These are phyloP conservation scores for Handroanthus guayacan DNA, from an alignment of 257 asterid genomes.

Conservation along the genomic window DNA sequence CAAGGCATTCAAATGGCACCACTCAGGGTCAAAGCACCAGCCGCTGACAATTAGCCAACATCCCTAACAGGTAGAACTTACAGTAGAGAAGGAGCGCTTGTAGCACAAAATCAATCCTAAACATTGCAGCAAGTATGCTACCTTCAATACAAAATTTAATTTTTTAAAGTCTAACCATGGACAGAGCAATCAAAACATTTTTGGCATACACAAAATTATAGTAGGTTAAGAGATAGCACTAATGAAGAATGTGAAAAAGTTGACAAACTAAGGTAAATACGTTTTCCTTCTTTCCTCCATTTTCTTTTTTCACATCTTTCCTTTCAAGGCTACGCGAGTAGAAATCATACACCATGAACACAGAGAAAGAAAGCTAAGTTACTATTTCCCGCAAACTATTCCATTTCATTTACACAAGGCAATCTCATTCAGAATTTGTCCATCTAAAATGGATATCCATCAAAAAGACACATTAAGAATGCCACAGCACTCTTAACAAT, in stretches of 20 bases:
- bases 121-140: constrained; percentile 1
- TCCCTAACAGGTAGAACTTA: background rate
- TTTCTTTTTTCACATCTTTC: constrained; percentile 6
- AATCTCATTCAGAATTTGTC: constrained; percentile 9
- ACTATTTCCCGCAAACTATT: background rate
- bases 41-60: too few relatives aligned
- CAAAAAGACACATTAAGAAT: background rate
- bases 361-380: background rate
- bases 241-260: background rate
- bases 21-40: too few relatives aligned
- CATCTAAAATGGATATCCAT: background rate
- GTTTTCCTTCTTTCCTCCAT: background rate
- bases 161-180: background rate
- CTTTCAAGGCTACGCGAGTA: constrained; percentile 5
- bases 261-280: background rate
- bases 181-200: background rate
- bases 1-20: too few relatives aligned
- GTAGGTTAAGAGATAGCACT: background rate
- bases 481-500: constrained; percentile 9
- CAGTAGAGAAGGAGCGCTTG: constrained; percentile 6
- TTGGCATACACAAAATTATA: background rate
- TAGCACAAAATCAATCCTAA: background rate
- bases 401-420: constrained; percentile 5
- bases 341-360: background rate
- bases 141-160: constrained; percentile 6